Conservation (phyloP, 2,329 filamentous ascomycete genomes). For the Neofusicoccum umdonicola region DNA sequence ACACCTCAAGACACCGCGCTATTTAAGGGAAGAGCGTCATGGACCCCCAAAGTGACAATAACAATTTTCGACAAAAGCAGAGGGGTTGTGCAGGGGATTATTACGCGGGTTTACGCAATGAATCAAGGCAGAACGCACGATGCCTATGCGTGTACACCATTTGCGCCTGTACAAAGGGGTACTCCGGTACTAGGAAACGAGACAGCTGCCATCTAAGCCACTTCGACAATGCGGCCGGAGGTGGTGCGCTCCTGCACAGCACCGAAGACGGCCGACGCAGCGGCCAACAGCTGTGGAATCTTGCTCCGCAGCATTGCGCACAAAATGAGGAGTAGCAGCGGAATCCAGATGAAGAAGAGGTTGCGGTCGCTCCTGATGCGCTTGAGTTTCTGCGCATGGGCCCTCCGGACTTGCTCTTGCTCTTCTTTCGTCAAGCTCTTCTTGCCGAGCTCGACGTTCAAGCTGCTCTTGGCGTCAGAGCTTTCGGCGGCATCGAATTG, state of each 20-base stretch:
- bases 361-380: conserved; percentile 50
- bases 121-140: not conserved
- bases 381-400: conserved; percentile 49
- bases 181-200: not conserved
- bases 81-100: not conserved
- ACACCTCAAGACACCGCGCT: not conserved
- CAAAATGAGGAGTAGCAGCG: conserved; percentile 47
- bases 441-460: conserved; percentile 39
- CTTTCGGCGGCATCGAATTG: conserved; percentile 51
- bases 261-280: conserved; percentile 2
- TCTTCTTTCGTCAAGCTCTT: conserved; percentile 45
- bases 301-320: conserved; percentile 53
- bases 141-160: not conserved
- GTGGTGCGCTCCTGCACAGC: not conserved
- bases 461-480: not conserved
- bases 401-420: conserved; percentile 46
- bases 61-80: not conserved
- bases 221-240: conserved; percentile 8
- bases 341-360: conserved; percentile 54
- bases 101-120: not conserved
- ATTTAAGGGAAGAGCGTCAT: not conserved
- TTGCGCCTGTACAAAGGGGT: not conserved
- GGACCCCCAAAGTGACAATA: not conserved
- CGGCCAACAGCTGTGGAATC: conserved; percentile 45
- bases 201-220: not conserved